phyloP scores from a whole-genome alignment of 805 yeast species.

The Lachancea thermotolerans region DNA sequence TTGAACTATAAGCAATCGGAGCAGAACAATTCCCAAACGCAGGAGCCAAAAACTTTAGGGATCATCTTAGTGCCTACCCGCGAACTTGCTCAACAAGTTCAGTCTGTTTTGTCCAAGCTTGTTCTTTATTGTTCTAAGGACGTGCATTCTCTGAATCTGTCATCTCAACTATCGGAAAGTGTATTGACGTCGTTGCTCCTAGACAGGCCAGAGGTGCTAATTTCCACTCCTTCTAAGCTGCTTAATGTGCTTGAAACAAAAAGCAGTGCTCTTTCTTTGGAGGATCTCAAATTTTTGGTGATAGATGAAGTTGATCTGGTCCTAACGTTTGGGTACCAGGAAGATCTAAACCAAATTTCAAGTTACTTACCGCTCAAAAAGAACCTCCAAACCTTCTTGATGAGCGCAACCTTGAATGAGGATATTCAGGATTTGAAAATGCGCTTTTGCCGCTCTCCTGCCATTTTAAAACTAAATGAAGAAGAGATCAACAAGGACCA shows the following conservation, averaged over 20 bases:
- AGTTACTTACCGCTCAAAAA: slow-evolving; percentile 63
- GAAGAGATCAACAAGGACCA: slow-evolving; percentile 47
- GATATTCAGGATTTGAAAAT: slow-evolving; percentile 72
- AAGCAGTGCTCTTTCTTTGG: slow-evolving; percentile 42
- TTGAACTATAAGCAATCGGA: slow-evolving; percentile 37
- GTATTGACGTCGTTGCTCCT: slow-evolving; percentile 64
- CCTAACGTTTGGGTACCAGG: slow-evolving; percentile 82
- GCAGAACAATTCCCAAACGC: slow-evolving; percentile 10
- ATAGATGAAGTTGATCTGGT: slow-evolving; percentile 95
- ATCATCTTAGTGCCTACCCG: slow-evolving; percentile 87
- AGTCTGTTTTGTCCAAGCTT: slow-evolving; percentile 60
- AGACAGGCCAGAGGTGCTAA: slow-evolving; percentile 71
- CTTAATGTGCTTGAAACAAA: slow-evolving; percentile 46
- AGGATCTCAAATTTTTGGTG: slow-evolving; percentile 59
- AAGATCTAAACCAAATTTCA: slow-evolving; percentile 66
- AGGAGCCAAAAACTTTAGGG: slow-evolving; percentile 38
- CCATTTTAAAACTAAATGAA: slow-evolving; percentile 71
- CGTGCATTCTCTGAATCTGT: slow-evolving; percentile 58
- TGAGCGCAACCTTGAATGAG: slow-evolving; percentile 93
- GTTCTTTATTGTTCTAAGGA: slow-evolving; percentile 63
- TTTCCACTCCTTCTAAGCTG: slow-evolving; percentile 83
- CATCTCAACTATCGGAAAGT: slow-evolving; percentile 51
- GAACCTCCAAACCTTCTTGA: slow-evolving; percentile 77
- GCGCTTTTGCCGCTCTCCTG: slow-evolving; percentile 76
- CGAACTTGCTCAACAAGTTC: slow-evolving; percentile 84